These are phyloP conservation scores for Capsaspora owczarzaki DNA, from an alignment of 78 protist species.

Conservation along the genomic window DNA sequence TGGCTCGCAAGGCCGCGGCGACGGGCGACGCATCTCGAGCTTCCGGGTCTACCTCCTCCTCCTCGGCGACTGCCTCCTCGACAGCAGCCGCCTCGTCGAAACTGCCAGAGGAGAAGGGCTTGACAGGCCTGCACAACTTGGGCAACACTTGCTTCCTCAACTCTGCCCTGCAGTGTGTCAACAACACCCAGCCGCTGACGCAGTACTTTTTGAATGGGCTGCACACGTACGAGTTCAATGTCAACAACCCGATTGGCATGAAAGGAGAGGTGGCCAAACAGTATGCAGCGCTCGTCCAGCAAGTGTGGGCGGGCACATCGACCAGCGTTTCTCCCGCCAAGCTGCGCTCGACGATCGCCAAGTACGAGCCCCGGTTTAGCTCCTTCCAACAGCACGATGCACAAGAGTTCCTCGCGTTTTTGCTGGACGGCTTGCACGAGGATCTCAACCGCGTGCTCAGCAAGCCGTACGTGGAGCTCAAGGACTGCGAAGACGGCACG, in stretches of 20 bases:
- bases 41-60: neutral
- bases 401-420: slow-evolving; percentile 48
- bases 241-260: slow-evolving; percentile 6
- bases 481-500: slow-evolving; percentile 1
- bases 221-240: slow-evolving; percentile 7
- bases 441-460: slow-evolving; percentile 64
- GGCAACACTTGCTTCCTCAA: slow-evolving; percentile 45
- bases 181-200: neutral
- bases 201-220: neutral
- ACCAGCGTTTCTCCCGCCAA: neutral
- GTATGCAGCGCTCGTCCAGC: neutral
- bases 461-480: slow-evolving; percentile 9
- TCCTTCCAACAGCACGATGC: slow-evolving; percentile 73
- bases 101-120: neutral
- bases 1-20: neutral
- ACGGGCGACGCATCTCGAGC: neutral
- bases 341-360: neutral
- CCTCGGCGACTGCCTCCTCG: neutral
- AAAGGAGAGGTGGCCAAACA: slow-evolving; percentile 12
- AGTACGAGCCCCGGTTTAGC: slow-evolving; percentile 10
- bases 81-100: neutral
- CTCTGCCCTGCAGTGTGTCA: slow-evolving; percentile 32
- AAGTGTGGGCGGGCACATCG: neutral
- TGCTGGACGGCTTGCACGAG: slow-evolving; percentile 83
- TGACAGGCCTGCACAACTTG: slow-evolving; percentile 14